Conservation (phyloP, 345 rosid species). For the Xanthoceras sorbifolium region DNA sequence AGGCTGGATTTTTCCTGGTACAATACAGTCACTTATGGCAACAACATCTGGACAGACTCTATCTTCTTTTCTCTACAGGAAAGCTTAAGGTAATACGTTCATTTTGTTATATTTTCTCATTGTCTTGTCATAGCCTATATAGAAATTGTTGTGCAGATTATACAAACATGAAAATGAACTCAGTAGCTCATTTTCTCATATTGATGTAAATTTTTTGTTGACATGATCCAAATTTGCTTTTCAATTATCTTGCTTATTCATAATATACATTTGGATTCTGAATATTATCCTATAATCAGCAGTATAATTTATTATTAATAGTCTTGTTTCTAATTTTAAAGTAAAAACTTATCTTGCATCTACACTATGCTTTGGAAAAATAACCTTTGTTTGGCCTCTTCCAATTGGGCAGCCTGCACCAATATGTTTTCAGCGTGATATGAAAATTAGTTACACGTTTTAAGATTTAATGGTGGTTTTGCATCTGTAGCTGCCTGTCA, state of each 20-base stretch:
- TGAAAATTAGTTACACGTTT: too few relatives aligned
- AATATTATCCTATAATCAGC: background rate
- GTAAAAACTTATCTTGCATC: background rate
- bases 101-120: background rate
- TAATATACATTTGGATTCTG: background rate
- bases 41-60: slow-evolving; percentile 66
- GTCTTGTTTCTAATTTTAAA: background rate
- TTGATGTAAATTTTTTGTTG: background rate
- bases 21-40: slow-evolving; percentile 82
- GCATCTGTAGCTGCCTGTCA: too few relatives aligned
- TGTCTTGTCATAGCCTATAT: background rate
- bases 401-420: too few relatives aligned
- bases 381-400: background rate
- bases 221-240: too few relatives aligned
- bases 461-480: too few relatives aligned
- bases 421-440: too few relatives aligned
- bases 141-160: background rate
- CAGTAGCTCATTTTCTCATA: background rate
- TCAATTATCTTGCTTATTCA: too few relatives aligned
- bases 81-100: slow-evolving; percentile 71
- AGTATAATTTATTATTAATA: background rate
- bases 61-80: slow-evolving; percentile 65
- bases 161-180: background rate
- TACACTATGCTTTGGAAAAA: background rate
- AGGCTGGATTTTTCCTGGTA: slow-evolving; percentile 92